Evolutionary conservation across 2,329 filamentous ascomycete species (phyloP), one percentile per base, ranked within the genome.

Genomic region (Colletotrichum lini): DNA sequence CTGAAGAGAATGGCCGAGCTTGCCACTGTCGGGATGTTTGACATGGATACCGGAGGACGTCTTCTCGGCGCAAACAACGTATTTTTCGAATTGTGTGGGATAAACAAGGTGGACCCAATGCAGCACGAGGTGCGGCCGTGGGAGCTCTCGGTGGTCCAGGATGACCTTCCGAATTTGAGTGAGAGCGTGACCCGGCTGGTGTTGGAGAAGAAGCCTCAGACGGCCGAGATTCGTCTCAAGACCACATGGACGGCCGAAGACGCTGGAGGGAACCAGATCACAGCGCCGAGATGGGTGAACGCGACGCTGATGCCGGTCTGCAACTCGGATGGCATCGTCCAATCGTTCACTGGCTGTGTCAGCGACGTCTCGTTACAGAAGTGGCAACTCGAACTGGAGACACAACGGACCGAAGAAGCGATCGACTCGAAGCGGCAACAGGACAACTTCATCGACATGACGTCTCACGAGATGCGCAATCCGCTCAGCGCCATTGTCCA

Each of bases 401-500:
- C 82, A 63, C 78, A 82, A 74, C 83, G 82, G 61, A 88, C 85
- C 77, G 86, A 87, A 53, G 87, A 90, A 67, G 88, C 88, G 1
- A 85, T 90, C 35, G 87, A 90, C 76, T 86, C 87, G 40, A 89
- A 88, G 75, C 83, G 91, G 6, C 92, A 93, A 77, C 94, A 96
- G 77, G 92, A 95, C 76, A 93, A 93, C 73, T 95, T 95, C 76
- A 94, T 95, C 76, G 93, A 94, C 79, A 94, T 94, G 84, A 89
- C 88, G 1, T 90, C 89, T 16, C 91, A 93, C 77, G 91, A 93
- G 77, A 91, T 93, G 88, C 87, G 92, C 35, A 94, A 94, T 75
- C 92, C 92, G 0, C 82, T 94, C 35, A 91, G 88, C 53, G 92
- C 92, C 1, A 94, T 94, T 21, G 82, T 94, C 38, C 92, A 94